These are phyloP conservation scores for Pleurotus tuber-regium DNA, from an alignment of 768 basidiomycete genomes.

Conservation along the genomic window DNA sequence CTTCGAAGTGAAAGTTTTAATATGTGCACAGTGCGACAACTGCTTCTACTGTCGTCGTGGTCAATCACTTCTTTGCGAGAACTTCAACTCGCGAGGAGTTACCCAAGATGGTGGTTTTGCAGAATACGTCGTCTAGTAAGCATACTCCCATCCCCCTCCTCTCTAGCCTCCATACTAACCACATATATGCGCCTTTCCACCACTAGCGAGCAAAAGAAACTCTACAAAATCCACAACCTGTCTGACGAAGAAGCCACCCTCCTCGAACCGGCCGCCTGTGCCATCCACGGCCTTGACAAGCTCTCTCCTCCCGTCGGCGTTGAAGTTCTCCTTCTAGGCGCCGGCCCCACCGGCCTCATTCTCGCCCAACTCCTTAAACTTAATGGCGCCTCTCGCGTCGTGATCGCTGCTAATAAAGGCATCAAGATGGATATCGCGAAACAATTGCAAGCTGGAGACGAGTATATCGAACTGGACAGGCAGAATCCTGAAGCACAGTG, in stretches of 20 bases:
- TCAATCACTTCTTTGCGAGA: constrained; percentile 79
- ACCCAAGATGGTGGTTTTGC: constrained; percentile 85
- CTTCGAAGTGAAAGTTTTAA: too few species aligned
- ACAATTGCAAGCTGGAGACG: constrained; percentile 75
- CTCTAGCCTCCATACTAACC: background rate
- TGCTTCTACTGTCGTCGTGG: constrained; percentile 91
- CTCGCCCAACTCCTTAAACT: constrained; percentile 85
- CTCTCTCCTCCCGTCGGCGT: constrained; percentile 78
- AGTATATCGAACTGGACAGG: constrained; percentile 83
- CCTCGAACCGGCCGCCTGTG: constrained; percentile 88
- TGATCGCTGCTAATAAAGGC: constrained; percentile 87
- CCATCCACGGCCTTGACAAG: constrained; percentile 90
- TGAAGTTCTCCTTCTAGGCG: constrained; percentile 82
- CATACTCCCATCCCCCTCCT: constrained; percentile 15
- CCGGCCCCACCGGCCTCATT: constrained; percentile 90
- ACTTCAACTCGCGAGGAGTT: constrained; percentile 80
- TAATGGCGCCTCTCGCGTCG: constrained; percentile 79
- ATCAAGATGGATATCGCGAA: constrained; percentile 88
- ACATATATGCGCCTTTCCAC: background rate
- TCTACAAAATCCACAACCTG: constrained; percentile 87
- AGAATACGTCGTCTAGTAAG: constrained; percentile 84
- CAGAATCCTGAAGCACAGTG: constrained; percentile 74
- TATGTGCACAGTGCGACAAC: constrained; percentile 61
- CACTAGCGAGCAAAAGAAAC: constrained; percentile 53
- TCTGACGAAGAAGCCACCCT: constrained; percentile 86